A percentile compares a stretch with the other conserved stretches of the same genome.
Evolutionary conservation across 768 basidiomycete genomes (phyloP).

Genomic region (Lactarius hatsudake): DNA sequence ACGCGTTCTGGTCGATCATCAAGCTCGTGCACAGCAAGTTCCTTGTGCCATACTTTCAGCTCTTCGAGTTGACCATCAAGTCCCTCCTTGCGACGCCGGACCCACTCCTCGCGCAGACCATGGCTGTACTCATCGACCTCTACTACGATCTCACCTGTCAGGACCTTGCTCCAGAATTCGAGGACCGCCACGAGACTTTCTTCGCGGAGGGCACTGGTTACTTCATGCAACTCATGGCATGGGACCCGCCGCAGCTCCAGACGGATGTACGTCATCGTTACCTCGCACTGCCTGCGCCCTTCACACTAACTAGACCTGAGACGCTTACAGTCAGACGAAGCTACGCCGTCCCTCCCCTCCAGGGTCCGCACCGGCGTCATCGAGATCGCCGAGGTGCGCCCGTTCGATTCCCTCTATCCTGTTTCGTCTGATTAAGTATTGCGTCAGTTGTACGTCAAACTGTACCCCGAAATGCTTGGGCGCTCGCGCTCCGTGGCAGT

Average conservation of each 20-base stretch:
- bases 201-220: conserved; percentile 68
- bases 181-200: conserved; percentile 82
- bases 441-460: conserved; percentile 69
- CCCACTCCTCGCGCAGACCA: conserved; percentile 61
- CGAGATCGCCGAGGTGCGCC: conserved; percentile 80
- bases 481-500: conserved; percentile 59
- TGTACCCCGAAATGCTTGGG: conserved; percentile 75
- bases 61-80: conserved; percentile 68
- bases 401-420: conserved; percentile 13
- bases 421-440: conserved; percentile 5
- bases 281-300: conserved; percentile 8
- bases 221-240: conserved; percentile 78
- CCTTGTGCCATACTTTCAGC: conserved; percentile 75
- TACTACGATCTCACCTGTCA: conserved; percentile 95
- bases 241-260: conserved; percentile 67
- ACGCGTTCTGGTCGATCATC: conserved; percentile 85
- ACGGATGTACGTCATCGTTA: conserved; percentile 57
- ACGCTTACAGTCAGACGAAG: conserved; percentile 64
- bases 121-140: conserved; percentile 78
- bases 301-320: conserved; percentile 9
- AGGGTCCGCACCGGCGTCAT: conserved; percentile 86
- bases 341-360: conserved; percentile 80
- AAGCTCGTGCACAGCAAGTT: conserved; percentile 86
- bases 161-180: conserved; percentile 91
- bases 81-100: conserved; percentile 46